phyloP scores from a whole-genome alignment of 2,329 filamentous ascomycete genomes.

The Huntiella moniliformis region DNA sequence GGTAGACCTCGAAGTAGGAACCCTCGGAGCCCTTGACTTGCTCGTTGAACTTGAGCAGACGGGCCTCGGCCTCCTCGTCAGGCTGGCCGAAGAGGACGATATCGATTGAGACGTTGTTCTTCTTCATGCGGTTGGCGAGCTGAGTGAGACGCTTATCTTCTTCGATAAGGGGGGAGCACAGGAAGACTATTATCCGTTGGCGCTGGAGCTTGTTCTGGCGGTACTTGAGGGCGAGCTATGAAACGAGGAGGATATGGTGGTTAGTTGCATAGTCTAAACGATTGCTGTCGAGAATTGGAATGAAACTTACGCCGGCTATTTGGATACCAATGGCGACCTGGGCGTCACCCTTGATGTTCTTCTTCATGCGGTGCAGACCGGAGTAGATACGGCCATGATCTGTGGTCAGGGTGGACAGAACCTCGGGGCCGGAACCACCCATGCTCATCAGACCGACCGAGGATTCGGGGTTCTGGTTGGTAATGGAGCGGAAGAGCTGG shows the following conservation, averaged over 20 bases:
- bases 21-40: conserved; percentile 81
- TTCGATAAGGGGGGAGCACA: conserved; percentile 81
- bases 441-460: conserved; percentile 97
- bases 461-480: conserved; percentile 86
- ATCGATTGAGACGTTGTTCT: conserved; percentile 83
- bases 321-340: conserved; percentile 90
- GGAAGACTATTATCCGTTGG: conserved; percentile 91
- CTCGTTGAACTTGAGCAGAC: conserved; percentile 84
- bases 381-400: conserved; percentile 93
- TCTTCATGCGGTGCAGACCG: conserved; percentile 70
- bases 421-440: conserved; percentile 93
- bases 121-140: conserved; percentile 97
- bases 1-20: conserved; percentile 78
- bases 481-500: conserved; percentile 90
- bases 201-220: conserved; percentile 94
- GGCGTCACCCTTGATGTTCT: conserved; percentile 75
- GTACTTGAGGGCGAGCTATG: conserved; percentile 88
- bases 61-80: conserved; percentile 75
- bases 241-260: background rate
- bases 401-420: conserved; percentile 86
- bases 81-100: conserved; percentile 90
- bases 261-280: background rate
- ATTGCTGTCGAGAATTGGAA: background rate
- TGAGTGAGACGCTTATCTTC: conserved; percentile 75
- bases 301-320: conserved; percentile 61